Base-by-base conservation (phyloP, 2,329 filamentous ascomycete genomes). In the Elsinoe necatrix region DNA sequence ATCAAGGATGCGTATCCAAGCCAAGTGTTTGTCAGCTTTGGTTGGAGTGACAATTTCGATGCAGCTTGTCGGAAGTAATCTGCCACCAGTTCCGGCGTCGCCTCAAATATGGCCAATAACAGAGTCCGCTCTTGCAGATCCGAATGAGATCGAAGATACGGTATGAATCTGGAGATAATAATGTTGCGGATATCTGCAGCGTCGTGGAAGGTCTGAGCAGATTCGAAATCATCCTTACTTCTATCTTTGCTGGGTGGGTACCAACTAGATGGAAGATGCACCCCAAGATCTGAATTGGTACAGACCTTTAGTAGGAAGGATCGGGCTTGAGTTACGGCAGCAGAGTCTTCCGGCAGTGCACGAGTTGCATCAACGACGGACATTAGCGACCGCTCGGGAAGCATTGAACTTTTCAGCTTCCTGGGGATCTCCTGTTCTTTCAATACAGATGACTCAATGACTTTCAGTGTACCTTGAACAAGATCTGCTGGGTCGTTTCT, bases 21-120 rank as follows among this genome's bases (percentile, higher is more conserved):
- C 93, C 93, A 98, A 0, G 90, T 93, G 43, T 90, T 85, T 2
- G 90, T 93, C 4, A 95, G 78, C 67, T 95, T 97, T 0, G 93
- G 91, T 41, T 97, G 91, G 65, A 97, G 93, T 55, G 66, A 67
- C 21, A 85, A 81, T 59, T 81, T 84, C 66, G 89, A 91, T 12
- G 43, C 52, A 18, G 52, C 55, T 67, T 82, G 84, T 42, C 83
- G 77, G 66, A 95, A 97, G 69, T 95, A 98, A 65, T 90, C 84
- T 42, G 89, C 86, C 1, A 95, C 81, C 2, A 97, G 78, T 70
- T 97, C 93, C 0, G 95, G 92, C 0, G 86, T 88, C 6, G 82
- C 81, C 60, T 77, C 78, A 67, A 98, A 95, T 31, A 95, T 89
- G 2, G 84, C 78, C 3, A 92, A 74, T 1, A 95, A 73, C 8